Evolutionary conservation across 169 alveolate genomes (phyloP), one percentile per base, ranked within the genome.

Genomic region (Cryptosporidium felis): DNA sequence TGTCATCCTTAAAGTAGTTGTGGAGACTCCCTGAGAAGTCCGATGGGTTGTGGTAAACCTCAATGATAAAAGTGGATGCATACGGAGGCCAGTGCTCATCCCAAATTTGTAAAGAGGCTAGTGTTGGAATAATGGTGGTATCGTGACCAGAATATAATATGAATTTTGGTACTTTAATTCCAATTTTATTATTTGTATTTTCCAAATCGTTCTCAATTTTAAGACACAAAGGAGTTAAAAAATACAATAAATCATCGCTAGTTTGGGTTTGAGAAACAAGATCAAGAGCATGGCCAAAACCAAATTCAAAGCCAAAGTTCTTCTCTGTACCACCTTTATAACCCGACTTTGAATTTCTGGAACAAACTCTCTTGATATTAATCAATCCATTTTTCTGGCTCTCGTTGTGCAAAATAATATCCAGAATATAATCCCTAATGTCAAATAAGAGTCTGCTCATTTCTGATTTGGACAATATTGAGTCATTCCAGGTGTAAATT

Each of bases 61-160:
- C 85, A 3, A 74, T 74, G n/a, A 74, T 74, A 74, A 74, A 74
- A 3, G 85, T 53, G 21, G 85, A 74, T 12, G 85, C 85, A 53
- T 74, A 74, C 5, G 85, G 85, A 38, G 85, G 85, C 85, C 85
- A 74, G 30, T 74, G 65, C 4, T 49, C 44, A 53, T 74, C 85
- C 85, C 85, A 74, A 21, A 74, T 26, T 34, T 74, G 38, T 21
- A 74, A 53, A 38, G 85, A 49, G 26, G 85, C 85, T 14, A 74
- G 12, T 5, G 85, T 74, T 21, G 85, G 85, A 51, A 74, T 74
- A 34, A 74, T 53, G 14, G 85, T 74, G 10, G 85, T 74, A 36
- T 74, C 85, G 30, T 74, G 85, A 0, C 85, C 85, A 26, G 85
- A 74, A 49, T 36, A 74, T 34, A 74, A 53, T n/a, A 74, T 74